These are phyloP conservation scores for Excoecaria agallocha DNA, from an alignment of 345 rosid species.

Conservation along the genomic window DNA sequence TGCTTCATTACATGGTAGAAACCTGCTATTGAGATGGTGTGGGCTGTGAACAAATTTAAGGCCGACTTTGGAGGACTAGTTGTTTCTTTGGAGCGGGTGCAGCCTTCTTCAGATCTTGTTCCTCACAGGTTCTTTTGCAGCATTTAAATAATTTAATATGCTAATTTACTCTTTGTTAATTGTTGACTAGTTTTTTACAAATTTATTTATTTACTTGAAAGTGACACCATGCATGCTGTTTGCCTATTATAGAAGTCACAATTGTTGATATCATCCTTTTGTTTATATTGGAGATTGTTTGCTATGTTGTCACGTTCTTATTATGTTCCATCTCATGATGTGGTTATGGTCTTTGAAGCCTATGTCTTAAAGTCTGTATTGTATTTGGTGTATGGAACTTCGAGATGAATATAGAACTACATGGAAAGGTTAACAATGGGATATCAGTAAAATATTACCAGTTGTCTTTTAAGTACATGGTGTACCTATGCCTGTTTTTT, in stretches of 20 bases:
- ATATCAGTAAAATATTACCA: not conserved
- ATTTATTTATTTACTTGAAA: not conserved
- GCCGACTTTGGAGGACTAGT: slow-evolving; percentile 94
- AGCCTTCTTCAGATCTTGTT: slow-evolving; percentile 91
- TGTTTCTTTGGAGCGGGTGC: slow-evolving; percentile 82
- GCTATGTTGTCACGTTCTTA: not conserved
- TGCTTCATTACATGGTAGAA: slow-evolving; percentile 43
- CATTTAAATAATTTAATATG: not conserved
- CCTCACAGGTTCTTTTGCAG: slow-evolving; percentile 66
- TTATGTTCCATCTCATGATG: not conserved
- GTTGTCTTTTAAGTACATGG: not conserved
- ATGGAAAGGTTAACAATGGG: not conserved
- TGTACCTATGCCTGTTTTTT: no score
- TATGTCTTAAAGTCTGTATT: not conserved
- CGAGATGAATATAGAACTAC: not conserved
- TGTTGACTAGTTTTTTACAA: not conserved
- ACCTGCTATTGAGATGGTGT: slow-evolving; percentile 80
- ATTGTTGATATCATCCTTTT: not conserved
- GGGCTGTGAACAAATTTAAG: slow-evolving; percentile 89
- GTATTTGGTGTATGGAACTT: not conserved
- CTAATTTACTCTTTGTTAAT: not conserved
- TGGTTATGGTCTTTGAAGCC: slow-evolving; percentile 1
- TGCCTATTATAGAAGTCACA: not conserved
- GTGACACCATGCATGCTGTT: not conserved
- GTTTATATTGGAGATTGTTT: not conserved